phyloP scores from a whole-genome alignment of 2,329 filamentous ascomycete species.

The Ophiosphaerella korrae region DNA sequence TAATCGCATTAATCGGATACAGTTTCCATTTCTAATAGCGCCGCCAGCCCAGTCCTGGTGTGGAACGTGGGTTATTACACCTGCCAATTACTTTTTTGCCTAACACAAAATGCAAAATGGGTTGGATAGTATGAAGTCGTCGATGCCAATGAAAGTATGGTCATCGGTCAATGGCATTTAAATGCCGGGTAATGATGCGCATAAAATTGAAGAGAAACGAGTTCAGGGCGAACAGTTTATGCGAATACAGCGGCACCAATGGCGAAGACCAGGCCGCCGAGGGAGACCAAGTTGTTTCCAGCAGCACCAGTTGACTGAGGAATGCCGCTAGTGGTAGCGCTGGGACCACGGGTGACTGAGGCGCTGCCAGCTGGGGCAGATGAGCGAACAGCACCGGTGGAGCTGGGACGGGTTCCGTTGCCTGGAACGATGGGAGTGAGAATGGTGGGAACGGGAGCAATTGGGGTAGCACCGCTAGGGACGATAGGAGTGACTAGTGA shows the following conservation, averaged over 20 bases:
- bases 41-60: neutral
- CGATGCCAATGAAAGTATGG: too few species aligned
- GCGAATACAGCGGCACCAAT: conserved; percentile 36
- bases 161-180: neutral
- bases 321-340: conserved; percentile 8
- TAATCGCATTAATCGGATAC: neutral
- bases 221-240: conserved; percentile 20
- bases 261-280: conserved; percentile 36
- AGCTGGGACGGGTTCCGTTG: conserved; percentile 12
- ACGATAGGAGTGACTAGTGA: conserved; percentile 9
- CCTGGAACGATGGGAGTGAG: conserved; percentile 13
- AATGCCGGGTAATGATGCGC: neutral
- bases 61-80: neutral
- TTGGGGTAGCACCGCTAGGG: conserved; percentile 12
- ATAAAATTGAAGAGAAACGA: neutral
- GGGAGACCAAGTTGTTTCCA: conserved; percentile 31
- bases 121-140: too few species aligned
- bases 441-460: conserved; percentile 9
- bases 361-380: conserved; percentile 4
- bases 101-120: neutral
- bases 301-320: conserved; percentile 32
- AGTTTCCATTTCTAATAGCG: neutral
- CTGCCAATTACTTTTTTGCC: neutral
- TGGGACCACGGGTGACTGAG: conserved; percentile 9
- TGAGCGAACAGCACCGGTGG: conserved; percentile 4